These are phyloP conservation scores for Aspergillus carbonarius DNA, from an alignment of 2,329 filamentous ascomycete genomes.

Conservation along the genomic window DNA sequence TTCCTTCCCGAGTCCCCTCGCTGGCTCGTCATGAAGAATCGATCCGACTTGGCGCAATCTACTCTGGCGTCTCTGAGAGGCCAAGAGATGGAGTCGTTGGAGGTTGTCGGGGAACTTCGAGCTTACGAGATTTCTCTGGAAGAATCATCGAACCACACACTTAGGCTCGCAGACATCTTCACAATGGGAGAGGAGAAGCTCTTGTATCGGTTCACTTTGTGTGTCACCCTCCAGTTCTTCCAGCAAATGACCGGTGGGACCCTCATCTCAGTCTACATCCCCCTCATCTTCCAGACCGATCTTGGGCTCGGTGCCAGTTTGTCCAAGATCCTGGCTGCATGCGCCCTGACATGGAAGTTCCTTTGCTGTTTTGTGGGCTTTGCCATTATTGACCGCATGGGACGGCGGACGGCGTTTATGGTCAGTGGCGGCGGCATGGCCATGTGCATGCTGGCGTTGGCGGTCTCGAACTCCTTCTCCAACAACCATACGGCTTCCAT, in stretches of 20 bases:
- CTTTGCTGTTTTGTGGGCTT: slow-evolving; percentile 17
- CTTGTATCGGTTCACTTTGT: slow-evolving; percentile 50
- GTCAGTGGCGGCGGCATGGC: slow-evolving; percentile 19
- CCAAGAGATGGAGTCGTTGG: slow-evolving; percentile 30
- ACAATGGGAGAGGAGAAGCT: slow-evolving; percentile 51
- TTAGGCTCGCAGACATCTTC: slow-evolving; percentile 51
- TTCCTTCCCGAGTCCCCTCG: slow-evolving; percentile 37
- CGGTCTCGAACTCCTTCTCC: slow-evolving; percentile 16
- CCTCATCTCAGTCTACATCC: slow-evolving; percentile 44
- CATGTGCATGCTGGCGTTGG: slow-evolving; percentile 17
- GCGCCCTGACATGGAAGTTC: slow-evolving; percentile 20
- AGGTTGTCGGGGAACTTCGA: slow-evolving; percentile 45
- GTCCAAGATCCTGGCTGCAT: slow-evolving; percentile 15
- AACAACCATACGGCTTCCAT: slow-evolving; percentile 10
- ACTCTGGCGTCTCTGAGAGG: slow-evolving; percentile 19
- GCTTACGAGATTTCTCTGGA: slow-evolving; percentile 50
- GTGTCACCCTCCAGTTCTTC: slow-evolving; percentile 52
- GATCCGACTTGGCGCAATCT: slow-evolving; percentile 23
- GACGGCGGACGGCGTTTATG: slow-evolving; percentile 20
- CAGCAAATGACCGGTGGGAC: slow-evolving; percentile 38
- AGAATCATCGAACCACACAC: slow-evolving; percentile 41
- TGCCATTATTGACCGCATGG: slow-evolving; percentile 18
- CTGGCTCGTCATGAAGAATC: slow-evolving; percentile 32
- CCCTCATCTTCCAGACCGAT: slow-evolving; percentile 17
- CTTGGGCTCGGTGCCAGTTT: slow-evolving; percentile 8